Evolutionary conservation across 352 stramenopile species (phyloP), one percentile per base, ranked within the genome.

Genomic region (Globisporangium carolinianum): DNA sequence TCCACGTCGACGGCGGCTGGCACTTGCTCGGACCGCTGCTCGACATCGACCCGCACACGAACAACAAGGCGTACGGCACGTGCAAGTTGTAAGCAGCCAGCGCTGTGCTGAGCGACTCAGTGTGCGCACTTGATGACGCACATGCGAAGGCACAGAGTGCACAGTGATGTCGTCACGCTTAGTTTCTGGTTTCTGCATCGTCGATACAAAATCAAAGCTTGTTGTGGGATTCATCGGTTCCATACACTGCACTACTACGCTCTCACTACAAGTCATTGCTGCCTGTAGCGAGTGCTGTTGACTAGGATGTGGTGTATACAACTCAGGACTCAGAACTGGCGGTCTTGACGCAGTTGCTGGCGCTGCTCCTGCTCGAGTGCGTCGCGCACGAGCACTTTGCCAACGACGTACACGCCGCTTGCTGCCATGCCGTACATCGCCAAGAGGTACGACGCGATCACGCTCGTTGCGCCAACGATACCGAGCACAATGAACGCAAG

Each of bases 401-500:
- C 79, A 10, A 95, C 64, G 12, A 90, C 81, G 58, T 92, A 93
- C 7, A 87, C 76, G 18, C 80, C 72, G 45, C 81, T 91, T 15
- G 83, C 85, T 50, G 87, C 83, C 79, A 91, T 91, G 32, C 82
- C 82, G 65, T 95, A 95, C 65, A 95, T 83, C 17, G 73, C 81
- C 51, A 95, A 73, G 63, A 95, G 63, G 69, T 94, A 95, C 56
- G 81, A 88, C n/a, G 83, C 81, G 51, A 95, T 76, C 55, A 95
- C 79, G 49, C 81, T 89, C 6, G 76, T 72, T 57, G 73, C 83
- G 12, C 81, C 85, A 42, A 95, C 74, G 46, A 90, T 79, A 10
- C 66, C 86, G 51, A 92, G 65, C 35, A 86, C 68, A 42, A 91
- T 69, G 55, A 95, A 95, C 18, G 82, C 78, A 35, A 75, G 57